phyloP scores from a whole-genome alignment of 177 flowering plant genomes.

The Vitis hybrid region DNA sequence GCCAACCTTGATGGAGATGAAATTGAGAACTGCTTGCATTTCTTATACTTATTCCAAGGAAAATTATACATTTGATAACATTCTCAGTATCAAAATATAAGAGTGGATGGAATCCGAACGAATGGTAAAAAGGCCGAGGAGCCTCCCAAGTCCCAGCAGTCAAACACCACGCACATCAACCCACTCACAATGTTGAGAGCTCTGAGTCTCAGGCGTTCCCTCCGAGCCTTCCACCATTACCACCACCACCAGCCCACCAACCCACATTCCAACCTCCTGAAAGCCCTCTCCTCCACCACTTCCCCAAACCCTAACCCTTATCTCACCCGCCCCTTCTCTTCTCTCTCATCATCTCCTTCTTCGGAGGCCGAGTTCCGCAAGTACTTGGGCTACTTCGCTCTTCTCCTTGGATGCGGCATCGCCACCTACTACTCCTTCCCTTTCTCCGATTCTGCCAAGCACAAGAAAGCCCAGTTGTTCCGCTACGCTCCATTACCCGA shows the following conservation, averaged over 20 bases:
- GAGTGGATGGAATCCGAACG: too few species aligned
- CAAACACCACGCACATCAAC: not conserved
- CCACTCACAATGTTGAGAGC: slow-evolving; percentile 36
- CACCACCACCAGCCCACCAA: not conserved
- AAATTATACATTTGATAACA: too few species aligned
- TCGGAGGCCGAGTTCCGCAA: slow-evolving; percentile 73
- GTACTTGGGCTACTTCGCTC: slow-evolving; percentile 81
- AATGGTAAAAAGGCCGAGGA: too few species aligned
- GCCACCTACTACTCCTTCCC: slow-evolving; percentile 99
- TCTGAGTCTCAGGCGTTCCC: slow-evolving; percentile 30
- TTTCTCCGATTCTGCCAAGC: slow-evolving; percentile 75
- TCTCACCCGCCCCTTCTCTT: slow-evolving; percentile 29
- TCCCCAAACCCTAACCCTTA: slow-evolving; percentile 13
- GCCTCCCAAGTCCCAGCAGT: slow-evolving; percentile 1
- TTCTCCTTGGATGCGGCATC: slow-evolving; percentile 69
- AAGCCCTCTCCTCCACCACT: slow-evolving; percentile 13
- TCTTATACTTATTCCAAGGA: too few species aligned
- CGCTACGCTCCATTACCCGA: slow-evolving; percentile 93
- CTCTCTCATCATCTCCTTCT: slow-evolving; percentile 34
- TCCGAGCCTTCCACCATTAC: slow-evolving; percentile 20
- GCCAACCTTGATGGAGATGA: too few species aligned
- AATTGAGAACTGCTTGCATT: too few species aligned
- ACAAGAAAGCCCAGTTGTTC: slow-evolving; percentile 90
- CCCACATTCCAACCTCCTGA: slow-evolving; percentile 6
- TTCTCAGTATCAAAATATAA: too few species aligned